Percentiles rank a stretch among this genome's conserved stretches.
Conservation (phyloP, 305 asterid genomes). For the Stenogyne calaminthoides region DNA sequence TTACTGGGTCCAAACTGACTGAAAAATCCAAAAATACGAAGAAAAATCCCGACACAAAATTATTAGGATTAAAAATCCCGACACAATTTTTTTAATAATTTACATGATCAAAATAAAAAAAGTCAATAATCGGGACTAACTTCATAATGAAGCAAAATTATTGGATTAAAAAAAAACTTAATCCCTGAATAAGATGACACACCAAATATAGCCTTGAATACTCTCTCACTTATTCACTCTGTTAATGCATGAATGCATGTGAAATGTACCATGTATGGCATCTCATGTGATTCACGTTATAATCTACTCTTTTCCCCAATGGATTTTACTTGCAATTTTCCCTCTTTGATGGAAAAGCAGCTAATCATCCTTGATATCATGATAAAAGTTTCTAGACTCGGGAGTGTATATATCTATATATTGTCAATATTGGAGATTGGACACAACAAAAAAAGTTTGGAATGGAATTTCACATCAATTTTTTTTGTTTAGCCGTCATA, state of each 20-base stretch:
- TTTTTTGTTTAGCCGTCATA: not conserved
- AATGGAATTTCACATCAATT: constrained; percentile 12
- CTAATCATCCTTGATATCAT: constrained; percentile 23
- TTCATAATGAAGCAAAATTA: too few species aligned
- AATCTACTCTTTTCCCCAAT: not conserved
- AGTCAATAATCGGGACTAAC: too few species aligned
- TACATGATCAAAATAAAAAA: too few species aligned
- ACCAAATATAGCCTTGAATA: not conserved
- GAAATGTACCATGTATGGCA: not conserved
- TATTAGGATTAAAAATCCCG: too few species aligned
- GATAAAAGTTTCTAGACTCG: not conserved
- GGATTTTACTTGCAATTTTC: constrained; percentile 17
- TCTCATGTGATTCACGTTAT: constrained; percentile 26
- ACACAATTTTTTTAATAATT: too few species aligned
- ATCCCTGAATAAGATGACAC: too few species aligned
- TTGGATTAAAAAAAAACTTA: too few species aligned
- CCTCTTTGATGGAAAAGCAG: constrained; percentile 25
- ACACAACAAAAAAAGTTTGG: not conserved
- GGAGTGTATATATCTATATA: constrained; percentile 9
- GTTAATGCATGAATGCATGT: not conserved
- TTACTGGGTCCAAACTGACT: too few species aligned
- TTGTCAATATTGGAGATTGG: constrained; percentile 20
- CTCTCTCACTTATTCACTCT: not conserved
- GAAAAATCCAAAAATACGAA: too few species aligned
- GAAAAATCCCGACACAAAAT: too few species aligned